Evolutionary conservation across 257 asterid genomes (phyloP).

Genomic region (Craterostigma plantagineum): DNA sequence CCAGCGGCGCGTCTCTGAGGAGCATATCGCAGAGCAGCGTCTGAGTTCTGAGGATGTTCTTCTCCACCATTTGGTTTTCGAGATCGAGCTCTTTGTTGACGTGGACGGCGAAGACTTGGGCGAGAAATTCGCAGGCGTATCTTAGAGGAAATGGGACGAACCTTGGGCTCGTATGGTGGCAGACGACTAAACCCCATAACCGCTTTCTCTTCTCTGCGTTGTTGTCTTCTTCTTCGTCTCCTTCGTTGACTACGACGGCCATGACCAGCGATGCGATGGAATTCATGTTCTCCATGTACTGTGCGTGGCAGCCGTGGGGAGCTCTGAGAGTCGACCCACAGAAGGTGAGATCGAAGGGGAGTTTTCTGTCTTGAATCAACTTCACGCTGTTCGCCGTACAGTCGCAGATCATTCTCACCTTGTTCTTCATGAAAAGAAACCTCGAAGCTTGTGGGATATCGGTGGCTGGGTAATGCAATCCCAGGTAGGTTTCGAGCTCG

Average conservation of each 20-base stretch:
- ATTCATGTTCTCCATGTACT: slow-evolving; percentile 89
- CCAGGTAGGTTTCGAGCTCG: slow-evolving; percentile 73
- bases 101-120: slow-evolving; percentile 86
- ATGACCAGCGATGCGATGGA: slow-evolving; percentile 86
- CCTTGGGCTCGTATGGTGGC: slow-evolving; percentile 82
- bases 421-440: slow-evolving; percentile 84
- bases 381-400: slow-evolving; percentile 64
- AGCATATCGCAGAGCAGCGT: slow-evolving; percentile 88
- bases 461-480: slow-evolving; percentile 90
- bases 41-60: slow-evolving; percentile 68
- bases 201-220: slow-evolving; percentile 38
- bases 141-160: slow-evolving; percentile 94
- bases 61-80: slow-evolving; percentile 70
- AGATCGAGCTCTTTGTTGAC: slow-evolving; percentile 77
- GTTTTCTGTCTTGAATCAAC: slow-evolving; percentile 71
- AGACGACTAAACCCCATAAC: slow-evolving; percentile 94
- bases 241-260: slow-evolving; percentile 56
- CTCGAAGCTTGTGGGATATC: slow-evolving; percentile 98
- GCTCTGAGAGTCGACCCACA: slow-evolving; percentile 92
- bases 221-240: slow-evolving; percentile 60
- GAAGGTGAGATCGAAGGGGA: slow-evolving; percentile 59
- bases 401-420: slow-evolving; percentile 90
- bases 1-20: slow-evolving; percentile 74
- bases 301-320: slow-evolving; percentile 82
- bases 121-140: slow-evolving; percentile 89